Conservation (phyloP, 306 rosid genomes). For the Castanea crenata region DNA sequence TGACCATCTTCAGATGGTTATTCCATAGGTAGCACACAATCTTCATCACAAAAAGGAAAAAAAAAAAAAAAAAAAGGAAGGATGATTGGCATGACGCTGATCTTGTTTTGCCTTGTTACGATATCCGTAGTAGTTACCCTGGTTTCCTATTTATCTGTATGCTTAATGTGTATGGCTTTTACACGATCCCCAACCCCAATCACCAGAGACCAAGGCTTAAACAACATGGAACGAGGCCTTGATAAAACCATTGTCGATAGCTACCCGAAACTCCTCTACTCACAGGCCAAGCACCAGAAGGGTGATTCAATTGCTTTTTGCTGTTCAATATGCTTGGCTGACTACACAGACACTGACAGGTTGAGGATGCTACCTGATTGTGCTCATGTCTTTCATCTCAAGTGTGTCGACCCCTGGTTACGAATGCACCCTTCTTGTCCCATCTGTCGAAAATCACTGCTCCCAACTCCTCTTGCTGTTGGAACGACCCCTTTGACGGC, state of each 20-base stretch:
- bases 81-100: no score
- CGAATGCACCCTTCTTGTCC: conserved; percentile 40
- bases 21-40: no score
- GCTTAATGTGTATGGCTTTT: no score
- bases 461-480: conserved; percentile 29
- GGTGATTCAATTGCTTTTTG: conserved; percentile 4
- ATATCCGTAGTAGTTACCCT: no score
- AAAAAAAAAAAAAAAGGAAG: no score
- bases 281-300: conserved; percentile 28
- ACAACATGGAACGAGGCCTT: background rate
- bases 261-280: conserved; percentile 33
- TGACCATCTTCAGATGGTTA: no score
- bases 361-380: conserved; percentile 42
- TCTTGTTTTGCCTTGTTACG: no score
- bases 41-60: no score
- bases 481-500: conserved; percentile 14
- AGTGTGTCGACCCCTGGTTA: conserved; percentile 43
- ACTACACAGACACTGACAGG: conserved; percentile 34
- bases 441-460: conserved; percentile 34
- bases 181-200: no score
- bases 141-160: no score
- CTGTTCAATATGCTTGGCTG: conserved; percentile 57
- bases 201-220: no score
- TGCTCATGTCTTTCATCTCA: conserved; percentile 39
- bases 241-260: conserved; percentile 19